Conservation (phyloP, 768 basidiomycete genomes). For the Lactifluus subvellereus region DNA sequence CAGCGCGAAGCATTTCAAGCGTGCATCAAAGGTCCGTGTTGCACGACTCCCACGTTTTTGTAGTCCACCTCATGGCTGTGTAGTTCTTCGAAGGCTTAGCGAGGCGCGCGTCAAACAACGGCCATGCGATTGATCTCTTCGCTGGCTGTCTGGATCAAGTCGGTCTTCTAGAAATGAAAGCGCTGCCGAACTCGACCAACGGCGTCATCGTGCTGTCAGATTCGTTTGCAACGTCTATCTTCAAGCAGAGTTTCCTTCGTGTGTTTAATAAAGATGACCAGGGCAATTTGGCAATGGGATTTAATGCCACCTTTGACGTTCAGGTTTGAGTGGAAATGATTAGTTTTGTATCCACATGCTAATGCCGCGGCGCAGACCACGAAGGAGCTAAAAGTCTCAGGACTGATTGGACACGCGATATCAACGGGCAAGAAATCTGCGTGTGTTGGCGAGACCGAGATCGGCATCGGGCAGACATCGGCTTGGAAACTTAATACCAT, state of each 20-base stretch:
- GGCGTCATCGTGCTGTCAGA: conserved; percentile 95
- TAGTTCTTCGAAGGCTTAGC: conserved; percentile 96
- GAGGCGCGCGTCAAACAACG: conserved; percentile 88
- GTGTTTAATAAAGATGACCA: conserved; percentile 90
- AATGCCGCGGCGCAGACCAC: conserved; percentile 59
- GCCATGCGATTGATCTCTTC: conserved; percentile 92
- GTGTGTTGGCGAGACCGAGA: conserved; percentile 98
- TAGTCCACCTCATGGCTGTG: not conserved
- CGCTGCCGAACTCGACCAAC: conserved; percentile 90
- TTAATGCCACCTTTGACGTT: conserved; percentile 98
- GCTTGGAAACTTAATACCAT: conserved; percentile 97
- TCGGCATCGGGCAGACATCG: conserved; percentile 97
- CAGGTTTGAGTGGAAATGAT: conserved; percentile 47
- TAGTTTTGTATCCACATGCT: not conserved
- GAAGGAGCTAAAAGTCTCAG: conserved; percentile 97
- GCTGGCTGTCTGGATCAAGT: conserved; percentile 98
- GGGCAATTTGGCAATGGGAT: conserved; percentile 92
- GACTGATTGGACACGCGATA: conserved; percentile 95
- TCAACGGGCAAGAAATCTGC: conserved; percentile 95
- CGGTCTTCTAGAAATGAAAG: conserved; percentile 96
- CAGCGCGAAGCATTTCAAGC: conserved; percentile 94
- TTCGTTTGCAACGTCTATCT: conserved; percentile 95
- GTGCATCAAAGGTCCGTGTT: conserved; percentile 77
- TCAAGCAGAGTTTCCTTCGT: conserved; percentile 96
- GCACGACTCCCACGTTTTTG: not conserved